Evolutionary conservation across 768 basidiomycete species (phyloP).

Genomic region (Amanita molliuscula): DNA sequence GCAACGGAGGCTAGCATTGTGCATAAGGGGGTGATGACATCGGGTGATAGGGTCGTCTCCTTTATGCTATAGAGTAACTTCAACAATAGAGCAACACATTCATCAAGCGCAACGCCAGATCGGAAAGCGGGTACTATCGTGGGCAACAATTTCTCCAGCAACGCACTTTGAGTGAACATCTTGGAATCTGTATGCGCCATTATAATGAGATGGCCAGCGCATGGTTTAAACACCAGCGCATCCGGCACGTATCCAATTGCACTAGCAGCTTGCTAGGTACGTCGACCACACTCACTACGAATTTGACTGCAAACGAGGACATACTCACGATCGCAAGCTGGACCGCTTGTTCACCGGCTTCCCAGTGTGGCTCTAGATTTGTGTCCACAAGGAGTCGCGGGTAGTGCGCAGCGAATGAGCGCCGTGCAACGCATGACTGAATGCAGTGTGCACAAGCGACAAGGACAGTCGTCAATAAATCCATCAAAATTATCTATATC

Average conservation of each 20-base stretch:
- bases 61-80: constrained; percentile 18
- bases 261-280: constrained; percentile 24
- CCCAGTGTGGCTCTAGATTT: constrained; percentile 21
- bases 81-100: constrained; percentile 49
- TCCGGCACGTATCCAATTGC: constrained; percentile 18
- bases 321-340: constrained; percentile 28
- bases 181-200: constrained; percentile 22
- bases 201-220: constrained; percentile 24
- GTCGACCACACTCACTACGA: background rate
- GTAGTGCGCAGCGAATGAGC: constrained; percentile 32
- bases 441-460: constrained; percentile 26
- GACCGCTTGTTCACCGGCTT: constrained; percentile 29
- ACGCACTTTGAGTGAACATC: background rate
- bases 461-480: constrained; percentile 14
- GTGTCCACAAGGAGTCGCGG: constrained; percentile 33
- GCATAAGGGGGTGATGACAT: constrained; percentile 37
- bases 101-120: constrained; percentile 43
- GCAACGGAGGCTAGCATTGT: constrained; percentile 44
- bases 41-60: constrained; percentile 20
- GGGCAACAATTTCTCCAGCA: constrained; percentile 1
- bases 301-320: background rate
- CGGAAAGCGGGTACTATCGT: constrained; percentile 12
- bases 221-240: constrained; percentile 12
- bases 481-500: constrained; percentile 13
- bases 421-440: constrained; percentile 32